Percentiles rank a stretch among this genome's conserved stretches.
phyloP scores from a whole-genome alignment of 202 grass and related monocot genomes.

The Musa balbisiana region DNA sequence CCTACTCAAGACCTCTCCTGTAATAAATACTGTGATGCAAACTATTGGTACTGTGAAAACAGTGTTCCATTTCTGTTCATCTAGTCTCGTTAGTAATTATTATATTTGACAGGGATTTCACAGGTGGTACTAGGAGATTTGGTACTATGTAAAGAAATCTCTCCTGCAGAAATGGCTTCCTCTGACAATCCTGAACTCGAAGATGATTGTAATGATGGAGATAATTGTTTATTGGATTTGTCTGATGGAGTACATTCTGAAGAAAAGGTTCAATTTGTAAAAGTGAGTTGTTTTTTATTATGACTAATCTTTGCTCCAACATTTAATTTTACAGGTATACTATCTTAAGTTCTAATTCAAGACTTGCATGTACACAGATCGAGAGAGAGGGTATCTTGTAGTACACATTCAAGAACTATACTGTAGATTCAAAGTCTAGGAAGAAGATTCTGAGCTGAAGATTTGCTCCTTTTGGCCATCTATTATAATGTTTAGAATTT shows the following conservation, averaged over 20 bases:
- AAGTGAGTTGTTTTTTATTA: conserved; percentile 38
- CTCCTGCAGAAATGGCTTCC: conserved; percentile 31
- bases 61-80: background rate
- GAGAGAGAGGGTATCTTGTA: background rate
- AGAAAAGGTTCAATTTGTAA: conserved; percentile 62
- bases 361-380: background rate
- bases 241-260: conserved; percentile 63
- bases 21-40: too few relatives aligned
- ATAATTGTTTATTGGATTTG: conserved; percentile 36
- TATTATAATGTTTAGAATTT: background rate
- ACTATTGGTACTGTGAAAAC: too few relatives aligned
- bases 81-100: background rate
- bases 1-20: too few relatives aligned
- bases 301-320: background rate
- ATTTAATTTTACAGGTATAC: background rate
- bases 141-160: conserved; percentile 71
- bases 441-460: background rate
- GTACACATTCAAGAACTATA: background rate
- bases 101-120: conserved; percentile 54
- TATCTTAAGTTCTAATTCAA: background rate
- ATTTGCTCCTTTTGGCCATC: background rate
- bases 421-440: background rate
- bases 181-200: conserved; percentile 41
- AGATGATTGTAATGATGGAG: conserved; percentile 38
- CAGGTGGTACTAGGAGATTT: conserved; percentile 79